Base-by-base conservation (phyloP, 441 rosid species). In the Pelargonium australe region DNA sequence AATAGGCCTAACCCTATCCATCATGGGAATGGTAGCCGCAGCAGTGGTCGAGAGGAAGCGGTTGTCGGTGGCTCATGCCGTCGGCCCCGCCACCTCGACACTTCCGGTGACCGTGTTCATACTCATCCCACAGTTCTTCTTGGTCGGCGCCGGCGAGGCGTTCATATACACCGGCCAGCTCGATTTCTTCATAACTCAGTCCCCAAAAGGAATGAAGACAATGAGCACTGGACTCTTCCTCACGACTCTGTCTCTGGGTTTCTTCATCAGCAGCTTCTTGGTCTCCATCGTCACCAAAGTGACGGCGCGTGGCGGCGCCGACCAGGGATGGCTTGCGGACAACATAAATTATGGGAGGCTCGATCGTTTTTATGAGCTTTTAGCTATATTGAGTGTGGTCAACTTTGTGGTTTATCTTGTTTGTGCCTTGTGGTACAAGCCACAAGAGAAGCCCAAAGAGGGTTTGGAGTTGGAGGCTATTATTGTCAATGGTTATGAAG, bases 121-220 rank as follows among this genome's bases (percentile, higher is more conserved):
- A 20, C 67, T 90, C 70, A 82, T 90, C 72, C 97, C 98, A 13
- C 96, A 89, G 64, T 93, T 89, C 78, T 80, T 90, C 77, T 65
- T 92, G 44, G 87, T 90, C 9, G 98, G 97, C 68, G 43, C 96
- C 6, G 98, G 96, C 2, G 98, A 93, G 80, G 97, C 92, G 0
- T 86, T 93, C 76, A 84, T 89, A 67, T 92, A 92, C 91, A 85
- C 91, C 0, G 98, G 98, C 67, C 97, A 92, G 80, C 96, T 90
- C 17, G 96, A 90, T 78, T 85, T 92, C 94, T 92, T 92, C 90
- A 86, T 92, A 67, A 92, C 96, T 6, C 85, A 87, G 55, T 92
- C 94, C 1, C 97, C 96, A 0, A 87, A 89, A 79, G 91, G 96
- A 71, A 90, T 92, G 98, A 92, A 92, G 80, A 84, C 87, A 0